A percentile compares a stretch with the other conserved stretches of the same genome.
These are phyloP conservation scores for Colletotrichum somersetense DNA, from an alignment of 2,329 filamentous ascomycete genomes.

Conservation along the genomic window DNA sequence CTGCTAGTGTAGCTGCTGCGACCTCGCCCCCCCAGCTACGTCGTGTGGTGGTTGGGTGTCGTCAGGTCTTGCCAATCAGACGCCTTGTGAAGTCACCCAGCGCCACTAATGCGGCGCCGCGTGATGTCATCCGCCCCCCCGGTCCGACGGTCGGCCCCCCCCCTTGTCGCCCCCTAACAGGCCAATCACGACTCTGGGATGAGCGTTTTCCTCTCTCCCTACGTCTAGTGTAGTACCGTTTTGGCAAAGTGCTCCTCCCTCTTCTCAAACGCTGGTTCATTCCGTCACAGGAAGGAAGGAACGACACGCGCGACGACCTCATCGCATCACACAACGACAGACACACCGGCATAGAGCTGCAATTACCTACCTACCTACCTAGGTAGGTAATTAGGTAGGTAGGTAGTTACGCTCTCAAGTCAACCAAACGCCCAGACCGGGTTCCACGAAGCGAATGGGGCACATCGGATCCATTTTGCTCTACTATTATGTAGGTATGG, in stretches of 20 bases:
- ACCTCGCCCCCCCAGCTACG: constrained; percentile 28
- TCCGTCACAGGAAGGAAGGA: constrained; percentile 38
- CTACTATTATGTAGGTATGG: too few species aligned
- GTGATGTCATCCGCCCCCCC: constrained; percentile 35
- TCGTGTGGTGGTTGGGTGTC: constrained; percentile 33
- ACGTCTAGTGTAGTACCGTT: constrained; percentile 30
- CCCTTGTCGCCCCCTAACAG: neutral
- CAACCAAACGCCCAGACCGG: constrained; percentile 6
- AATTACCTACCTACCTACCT: too few species aligned
- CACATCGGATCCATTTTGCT: neutral
- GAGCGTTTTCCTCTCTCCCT: constrained; percentile 30
- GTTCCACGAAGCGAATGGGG: constrained; percentile 18
- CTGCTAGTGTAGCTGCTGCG: neutral
- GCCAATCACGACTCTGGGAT: constrained; percentile 22
- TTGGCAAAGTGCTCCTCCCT: constrained; percentile 26
- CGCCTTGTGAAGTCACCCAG: constrained; percentile 37
- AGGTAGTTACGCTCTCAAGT: neutral
- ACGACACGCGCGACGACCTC: constrained; percentile 38
- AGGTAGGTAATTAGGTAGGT: too few species aligned
- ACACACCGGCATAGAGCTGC: neutral
- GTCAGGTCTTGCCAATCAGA: constrained; percentile 37
- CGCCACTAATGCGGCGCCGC: constrained; percentile 32
- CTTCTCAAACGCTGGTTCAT: constrained; percentile 38
- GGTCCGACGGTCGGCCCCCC: constrained; percentile 28
- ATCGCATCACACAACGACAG: constrained; percentile 26